These are phyloP conservation scores for Chlorencoelia australis DNA, from an alignment of 2,329 filamentous ascomycete species.

Conservation along the genomic window DNA sequence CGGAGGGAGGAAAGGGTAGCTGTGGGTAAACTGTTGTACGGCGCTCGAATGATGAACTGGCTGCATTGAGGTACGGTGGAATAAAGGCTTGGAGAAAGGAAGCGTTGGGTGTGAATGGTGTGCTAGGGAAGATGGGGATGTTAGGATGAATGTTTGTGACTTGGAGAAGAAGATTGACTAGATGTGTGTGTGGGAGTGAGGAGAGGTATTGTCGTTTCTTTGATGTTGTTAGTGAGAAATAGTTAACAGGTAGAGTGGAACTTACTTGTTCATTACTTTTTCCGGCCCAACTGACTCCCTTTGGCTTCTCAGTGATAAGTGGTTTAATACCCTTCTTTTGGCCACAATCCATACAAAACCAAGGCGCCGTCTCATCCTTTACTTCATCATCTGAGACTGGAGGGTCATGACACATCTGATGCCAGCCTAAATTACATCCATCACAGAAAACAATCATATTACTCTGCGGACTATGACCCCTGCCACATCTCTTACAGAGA, in stretches of 20 bases:
- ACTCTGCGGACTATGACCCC: constrained; percentile 58
- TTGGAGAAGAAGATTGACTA: constrained; percentile 56
- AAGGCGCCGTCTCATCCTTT: constrained; percentile 54
- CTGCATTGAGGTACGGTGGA: constrained; percentile 6
- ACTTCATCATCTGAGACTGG: constrained; percentile 62
- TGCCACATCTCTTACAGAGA: constrained; percentile 62
- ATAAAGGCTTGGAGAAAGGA: constrained; percentile 11
- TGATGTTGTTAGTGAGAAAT: constrained; percentile 8
- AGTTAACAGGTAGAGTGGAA: neutral
- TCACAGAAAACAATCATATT: constrained; percentile 85
- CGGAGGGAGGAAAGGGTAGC: constrained; percentile 25
- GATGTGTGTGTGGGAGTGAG: constrained; percentile 46
- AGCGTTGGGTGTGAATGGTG: constrained; percentile 7
- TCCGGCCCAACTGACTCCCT: constrained; percentile 21
- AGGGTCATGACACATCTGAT: constrained; percentile 73
- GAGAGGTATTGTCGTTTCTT: constrained; percentile 55
- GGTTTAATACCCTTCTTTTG: constrained; percentile 36
- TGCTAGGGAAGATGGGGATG: constrained; percentile 50
- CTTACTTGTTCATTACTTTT: constrained; percentile 33
- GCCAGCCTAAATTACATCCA: constrained; percentile 69
- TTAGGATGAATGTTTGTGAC: constrained; percentile 52
- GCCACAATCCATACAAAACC: constrained; percentile 58
- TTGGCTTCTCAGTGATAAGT: constrained; percentile 21
- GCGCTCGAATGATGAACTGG: constrained; percentile 10
- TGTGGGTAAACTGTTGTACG: constrained; percentile 17